phyloP scores from a whole-genome alignment of 805 yeast species.

The Debaryomyces hansenii region DNA sequence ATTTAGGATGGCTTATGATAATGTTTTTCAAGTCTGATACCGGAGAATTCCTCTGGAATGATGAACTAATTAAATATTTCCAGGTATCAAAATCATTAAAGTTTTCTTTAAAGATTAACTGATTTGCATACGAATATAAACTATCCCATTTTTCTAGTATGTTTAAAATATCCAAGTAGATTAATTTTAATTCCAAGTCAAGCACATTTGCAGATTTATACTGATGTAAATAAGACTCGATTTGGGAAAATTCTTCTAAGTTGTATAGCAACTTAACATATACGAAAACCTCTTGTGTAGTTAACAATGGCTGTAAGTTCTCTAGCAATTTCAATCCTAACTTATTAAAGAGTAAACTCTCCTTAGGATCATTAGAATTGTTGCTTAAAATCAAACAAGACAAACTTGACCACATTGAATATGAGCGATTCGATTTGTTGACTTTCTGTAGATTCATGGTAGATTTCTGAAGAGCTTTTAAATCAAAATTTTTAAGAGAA shows the following conservation, averaged over 20 bases:
- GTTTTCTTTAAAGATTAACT: constrained; percentile 44
- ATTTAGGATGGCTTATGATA: constrained; percentile 9
- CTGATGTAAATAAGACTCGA: constrained; percentile 20
- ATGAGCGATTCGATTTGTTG: constrained; percentile 24
- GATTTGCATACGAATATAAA: constrained; percentile 40
- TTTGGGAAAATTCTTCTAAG: constrained; percentile 31
- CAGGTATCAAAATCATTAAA: constrained; percentile 81
- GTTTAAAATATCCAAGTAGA: constrained; percentile 50
- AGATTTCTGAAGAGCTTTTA: constrained; percentile 52
- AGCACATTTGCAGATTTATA: constrained; percentile 34
- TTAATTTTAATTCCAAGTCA: constrained; percentile 64
- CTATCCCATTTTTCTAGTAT: constrained; percentile 41
- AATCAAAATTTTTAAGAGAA: constrained; percentile 48
- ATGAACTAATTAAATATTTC: constrained; percentile 54
- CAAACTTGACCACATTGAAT: constrained; percentile 58
- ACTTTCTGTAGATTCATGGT: constrained; percentile 43
- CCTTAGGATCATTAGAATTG: constrained; percentile 36
- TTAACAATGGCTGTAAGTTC: constrained; percentile 48
- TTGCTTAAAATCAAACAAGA: constrained; percentile 45
- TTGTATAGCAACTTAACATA: constrained; percentile 50
- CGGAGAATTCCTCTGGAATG: constrained; percentile 29
- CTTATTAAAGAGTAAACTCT: constrained; percentile 51
- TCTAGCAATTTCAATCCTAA: constrained; percentile 61
- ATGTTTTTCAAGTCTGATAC: constrained; percentile 26
- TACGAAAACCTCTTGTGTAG: constrained; percentile 68